Evolutionary conservation across 768 basidiomycete genomes (phyloP).

Genomic region (Tricholoma bakamatsutake): DNA sequence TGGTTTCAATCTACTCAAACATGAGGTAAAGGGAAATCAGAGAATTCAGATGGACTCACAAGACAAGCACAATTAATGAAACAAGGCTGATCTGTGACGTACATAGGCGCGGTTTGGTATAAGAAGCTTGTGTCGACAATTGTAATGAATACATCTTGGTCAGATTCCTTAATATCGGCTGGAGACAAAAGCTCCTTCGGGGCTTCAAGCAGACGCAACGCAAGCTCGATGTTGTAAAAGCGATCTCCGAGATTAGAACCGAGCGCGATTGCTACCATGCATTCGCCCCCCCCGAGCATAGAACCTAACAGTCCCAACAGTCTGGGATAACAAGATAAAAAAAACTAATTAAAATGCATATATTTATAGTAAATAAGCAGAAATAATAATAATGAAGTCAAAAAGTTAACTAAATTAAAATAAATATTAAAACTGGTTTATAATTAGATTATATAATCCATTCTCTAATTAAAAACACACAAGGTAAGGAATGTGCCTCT

Average conservation of each 20-base stretch:
- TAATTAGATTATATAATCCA: no score
- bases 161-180: conserved; percentile 9
- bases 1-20: conserved; percentile 67
- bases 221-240: conserved; percentile 74
- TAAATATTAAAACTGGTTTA: no score
- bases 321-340: no score
- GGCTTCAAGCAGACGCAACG: conserved; percentile 64
- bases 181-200: conserved; percentile 26
- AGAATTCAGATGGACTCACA: conserved; percentile 40
- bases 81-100: conserved; percentile 81
- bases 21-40: neutral
- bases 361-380: no score
- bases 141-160: conserved; percentile 21
- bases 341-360: no score
- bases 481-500: no score
- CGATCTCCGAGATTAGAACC: conserved; percentile 91
- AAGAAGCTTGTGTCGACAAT: conserved; percentile 81
- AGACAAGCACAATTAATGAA: conserved; percentile 92
- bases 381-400: no score
- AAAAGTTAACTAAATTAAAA: no score
- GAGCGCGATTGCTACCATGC: conserved; percentile 60
- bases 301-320: neutral
- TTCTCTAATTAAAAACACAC: no score
- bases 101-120: conserved; percentile 96
- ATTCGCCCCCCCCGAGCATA: neutral